Conservation (phyloP, 2,329 filamentous ascomycete species). For the Orbilia javanica region DNA sequence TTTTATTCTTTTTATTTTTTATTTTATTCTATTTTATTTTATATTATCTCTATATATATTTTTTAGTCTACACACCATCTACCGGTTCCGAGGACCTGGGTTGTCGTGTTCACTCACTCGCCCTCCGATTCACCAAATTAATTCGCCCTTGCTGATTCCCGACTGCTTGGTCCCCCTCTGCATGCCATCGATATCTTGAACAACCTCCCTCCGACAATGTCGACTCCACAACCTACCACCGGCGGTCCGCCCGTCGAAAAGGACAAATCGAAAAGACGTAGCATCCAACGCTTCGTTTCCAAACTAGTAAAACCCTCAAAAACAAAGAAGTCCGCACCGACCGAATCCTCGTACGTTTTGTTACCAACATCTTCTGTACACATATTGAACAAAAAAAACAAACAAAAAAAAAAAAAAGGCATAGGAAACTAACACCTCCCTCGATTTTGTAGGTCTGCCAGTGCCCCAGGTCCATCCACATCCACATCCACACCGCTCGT, state of each 20-base stretch:
- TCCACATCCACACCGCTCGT: not conserved
- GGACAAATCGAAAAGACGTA: constrained; percentile 42
- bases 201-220: too few relatives aligned
- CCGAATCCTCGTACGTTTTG: constrained; percentile 34
- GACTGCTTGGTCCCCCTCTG: not conserved
- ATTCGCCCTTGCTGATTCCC: constrained; percentile 1
- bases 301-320: constrained; percentile 37
- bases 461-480: constrained; percentile 7
- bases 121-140: too few relatives aligned
- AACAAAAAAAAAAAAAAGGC: not conserved
- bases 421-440: not conserved
- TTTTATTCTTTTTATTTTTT: constrained; percentile 1
- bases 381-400: not conserved
- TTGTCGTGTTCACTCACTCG: not conserved
- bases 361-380: too few relatives aligned
- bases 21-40: constrained; percentile 6
- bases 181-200: constrained; percentile 7
- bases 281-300: constrained; percentile 48
- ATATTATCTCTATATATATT: not conserved
- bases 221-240: constrained; percentile 39
- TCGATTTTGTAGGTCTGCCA: constrained; percentile 2
- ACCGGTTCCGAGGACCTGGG: not conserved
- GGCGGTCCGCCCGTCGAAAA: constrained; percentile 19
- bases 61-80: not conserved
- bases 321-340: constrained; percentile 9